A percentile compares a stretch with the other conserved stretches of the same genome.
These are phyloP conservation scores for Excoecaria agallocha DNA, from an alignment of 345 rosid species.

Conservation along the genomic window DNA sequence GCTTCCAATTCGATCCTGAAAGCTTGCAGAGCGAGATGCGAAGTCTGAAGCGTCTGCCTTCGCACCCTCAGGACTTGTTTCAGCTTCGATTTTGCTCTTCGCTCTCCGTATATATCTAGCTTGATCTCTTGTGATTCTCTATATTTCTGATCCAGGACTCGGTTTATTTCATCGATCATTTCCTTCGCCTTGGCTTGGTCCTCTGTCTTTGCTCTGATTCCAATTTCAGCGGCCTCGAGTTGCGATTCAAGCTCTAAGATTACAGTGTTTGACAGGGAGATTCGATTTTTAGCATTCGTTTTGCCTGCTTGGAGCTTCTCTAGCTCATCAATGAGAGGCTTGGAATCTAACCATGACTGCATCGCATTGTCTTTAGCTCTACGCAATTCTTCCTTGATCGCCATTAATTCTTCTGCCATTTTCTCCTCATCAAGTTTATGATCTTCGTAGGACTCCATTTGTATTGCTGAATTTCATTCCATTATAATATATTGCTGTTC, in stretches of 20 bases:
- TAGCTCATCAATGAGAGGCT: constrained; percentile 52
- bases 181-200: too few species aligned
- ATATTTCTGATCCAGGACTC: constrained; percentile 20
- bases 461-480: background rate
- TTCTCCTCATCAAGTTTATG: constrained; percentile 13
- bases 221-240: constrained; percentile 23
- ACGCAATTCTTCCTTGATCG: constrained; percentile 34
- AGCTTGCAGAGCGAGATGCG: constrained; percentile 39
- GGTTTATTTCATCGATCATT: constrained; percentile 22
- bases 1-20: constrained; percentile 46
- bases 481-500: background rate
- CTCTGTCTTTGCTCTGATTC: constrained; percentile 27
- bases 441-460: background rate
- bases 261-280: constrained; percentile 28
- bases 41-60: constrained; percentile 42
- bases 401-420: constrained; percentile 38
- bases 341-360: constrained; percentile 58
- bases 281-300: constrained; percentile 31
- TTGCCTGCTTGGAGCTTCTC: constrained; percentile 43
- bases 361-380: constrained; percentile 41
- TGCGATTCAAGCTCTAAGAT: constrained; percentile 40
- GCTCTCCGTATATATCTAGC: constrained; percentile 27
- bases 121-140: constrained; percentile 29
- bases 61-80: constrained; percentile 39
- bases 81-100: constrained; percentile 27